Base-by-base conservation (phyloP, 75 land plant genomes). In the Gnetum montanum region DNA sequence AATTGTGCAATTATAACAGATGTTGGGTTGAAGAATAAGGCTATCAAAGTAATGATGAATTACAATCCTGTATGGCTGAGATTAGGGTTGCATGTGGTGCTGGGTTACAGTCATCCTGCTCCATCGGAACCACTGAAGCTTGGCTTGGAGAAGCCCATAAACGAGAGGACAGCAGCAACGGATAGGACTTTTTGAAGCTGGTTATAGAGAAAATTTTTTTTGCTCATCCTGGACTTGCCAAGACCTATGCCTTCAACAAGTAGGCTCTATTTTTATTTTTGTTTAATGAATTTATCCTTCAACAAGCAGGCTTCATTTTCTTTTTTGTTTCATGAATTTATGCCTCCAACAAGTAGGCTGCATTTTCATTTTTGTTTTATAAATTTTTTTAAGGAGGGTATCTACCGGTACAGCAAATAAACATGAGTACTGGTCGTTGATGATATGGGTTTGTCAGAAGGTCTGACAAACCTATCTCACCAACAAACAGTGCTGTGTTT, bases 51-150 rank as follows among this genome's bases (percentile, higher is more conserved):
- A 37, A 72, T 90, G n/a, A 58, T 83, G 76, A 60, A 63, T 47
- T 90, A 86, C 49, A 82, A 76, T 40, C 61, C 81, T 23, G 38
- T 59, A 27, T 90, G 96, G 96, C 82, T 90, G 8, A 65, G 76
- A 47, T 72, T 86, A 37, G 96, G 96, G 13, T 59, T 90, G 30
- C 68, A 77, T 49, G 57, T 85, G 8, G 72, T 90, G 0, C 72
- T 90, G 52, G 96, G 96, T 11, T 80, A 76, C 10, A 78, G 70
- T 54, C 73, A 75, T 12, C 61, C 81, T 34, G 48, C 67, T 46
- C 44, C 54, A 19, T 46, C 59, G 58, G 79, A 54, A 49, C 35
- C 8, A 7, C 33, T 25, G 13, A 40, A 12, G 25, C 33, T 45
- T 22, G 11, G 20, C 6, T 24, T 23, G 62, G 28, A 65, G 30